A percentile compares a stretch with the other conserved stretches of the same genome.
phyloP scores from a whole-genome alignment of 352 stramenopile genomes.

The Pythium phragmitis region DNA sequence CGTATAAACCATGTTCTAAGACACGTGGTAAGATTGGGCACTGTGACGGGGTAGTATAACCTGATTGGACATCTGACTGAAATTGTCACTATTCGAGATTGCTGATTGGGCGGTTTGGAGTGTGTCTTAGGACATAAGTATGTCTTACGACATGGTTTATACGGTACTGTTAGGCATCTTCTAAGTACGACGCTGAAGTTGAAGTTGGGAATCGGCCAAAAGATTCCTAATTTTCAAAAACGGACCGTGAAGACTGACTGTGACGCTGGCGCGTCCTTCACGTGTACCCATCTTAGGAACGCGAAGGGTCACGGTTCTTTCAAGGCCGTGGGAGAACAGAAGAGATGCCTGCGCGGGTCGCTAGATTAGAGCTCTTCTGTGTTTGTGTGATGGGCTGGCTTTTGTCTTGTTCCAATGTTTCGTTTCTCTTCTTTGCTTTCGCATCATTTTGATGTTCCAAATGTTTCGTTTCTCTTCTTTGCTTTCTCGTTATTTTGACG shows the following conservation, averaged over 20 bases:
- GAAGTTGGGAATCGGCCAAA: constrained; percentile 18
- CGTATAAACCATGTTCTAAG: no score
- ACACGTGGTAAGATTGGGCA: no score
- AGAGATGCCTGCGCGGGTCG: background rate
- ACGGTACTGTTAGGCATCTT: no score
- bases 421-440: background rate
- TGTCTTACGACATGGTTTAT: no score
- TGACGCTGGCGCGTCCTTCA: background rate
- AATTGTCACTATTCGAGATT: no score
- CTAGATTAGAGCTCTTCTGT: background rate
- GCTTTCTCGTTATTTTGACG: background rate
- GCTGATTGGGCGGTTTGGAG: no score
- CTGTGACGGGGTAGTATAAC: no score
- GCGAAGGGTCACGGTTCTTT: background rate
- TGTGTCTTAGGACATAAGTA: no score
- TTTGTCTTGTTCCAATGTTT: background rate
- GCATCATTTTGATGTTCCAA: no score
- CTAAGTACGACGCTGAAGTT: constrained; percentile 30
- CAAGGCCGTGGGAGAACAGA: background rate
- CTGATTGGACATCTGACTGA: no score
- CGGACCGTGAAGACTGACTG: background rate
- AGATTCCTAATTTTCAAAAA: background rate
- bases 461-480: no score
- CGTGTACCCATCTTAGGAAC: constrained; percentile 2
- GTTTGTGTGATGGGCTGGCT: background rate